These are phyloP conservation scores for Aethionema arabicum DNA, from an alignment of 345 rosid genomes.

Conservation along the genomic window DNA sequence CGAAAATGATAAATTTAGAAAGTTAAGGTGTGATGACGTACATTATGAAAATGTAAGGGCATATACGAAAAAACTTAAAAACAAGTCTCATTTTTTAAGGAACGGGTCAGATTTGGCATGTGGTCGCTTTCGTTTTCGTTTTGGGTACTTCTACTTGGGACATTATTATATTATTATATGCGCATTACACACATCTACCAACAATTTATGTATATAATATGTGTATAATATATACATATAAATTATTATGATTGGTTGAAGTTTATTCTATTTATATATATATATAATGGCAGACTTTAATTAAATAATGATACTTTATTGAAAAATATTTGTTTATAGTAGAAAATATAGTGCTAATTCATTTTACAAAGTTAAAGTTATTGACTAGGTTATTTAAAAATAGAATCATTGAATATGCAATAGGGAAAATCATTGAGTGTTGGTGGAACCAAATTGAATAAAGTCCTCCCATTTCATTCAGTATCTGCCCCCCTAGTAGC, in stretches of 20 bases:
- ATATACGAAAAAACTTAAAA: neutral
- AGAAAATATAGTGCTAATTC: neutral
- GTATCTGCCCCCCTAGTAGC: slow-evolving; percentile 21
- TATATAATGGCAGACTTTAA: neutral
- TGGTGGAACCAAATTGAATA: slow-evolving; percentile 35
- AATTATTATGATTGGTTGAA: neutral
- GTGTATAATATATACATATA: neutral
- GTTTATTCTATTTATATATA: neutral
- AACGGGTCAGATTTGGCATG: slow-evolving; percentile 29
- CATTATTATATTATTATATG: slow-evolving; percentile 31
- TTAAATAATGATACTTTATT: neutral
- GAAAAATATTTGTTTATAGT: no score
- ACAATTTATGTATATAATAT: neutral
- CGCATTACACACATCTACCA: slow-evolving; percentile 12
- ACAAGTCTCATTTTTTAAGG: neutral
- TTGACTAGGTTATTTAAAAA: neutral
- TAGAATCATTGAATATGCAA: neutral
- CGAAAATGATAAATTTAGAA: neutral
- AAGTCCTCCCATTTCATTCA: slow-evolving; percentile 24
- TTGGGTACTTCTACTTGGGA: slow-evolving; percentile 34
- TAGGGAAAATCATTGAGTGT: neutral
- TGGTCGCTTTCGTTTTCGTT: slow-evolving; percentile 25
- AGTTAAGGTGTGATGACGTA: slow-evolving; percentile 8
- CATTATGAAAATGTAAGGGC: neutral
- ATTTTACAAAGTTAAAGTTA: neutral